Conservation (phyloP, 257 asterid species). For the Prunella vulgaris region DNA sequence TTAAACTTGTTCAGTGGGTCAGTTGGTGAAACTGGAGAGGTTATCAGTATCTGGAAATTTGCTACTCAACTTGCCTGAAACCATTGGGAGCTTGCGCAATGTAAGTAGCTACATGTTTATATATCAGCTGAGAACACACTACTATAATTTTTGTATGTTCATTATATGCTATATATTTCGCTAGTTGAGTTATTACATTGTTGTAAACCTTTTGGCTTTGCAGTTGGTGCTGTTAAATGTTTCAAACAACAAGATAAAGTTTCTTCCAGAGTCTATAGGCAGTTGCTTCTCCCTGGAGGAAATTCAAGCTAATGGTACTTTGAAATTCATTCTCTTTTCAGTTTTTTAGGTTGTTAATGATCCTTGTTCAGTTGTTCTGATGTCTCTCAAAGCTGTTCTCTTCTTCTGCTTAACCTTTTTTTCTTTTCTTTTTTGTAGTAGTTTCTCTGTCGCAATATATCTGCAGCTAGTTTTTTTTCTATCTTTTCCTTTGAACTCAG, state of each 20-base stretch:
- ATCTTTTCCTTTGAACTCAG: neutral
- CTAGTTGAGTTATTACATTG: conserved; percentile 3
- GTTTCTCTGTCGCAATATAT: neutral
- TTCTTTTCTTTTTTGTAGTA: neutral
- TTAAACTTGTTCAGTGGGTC: conserved; percentile 69
- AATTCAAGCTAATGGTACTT: conserved; percentile 91
- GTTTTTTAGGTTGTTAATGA: conserved; percentile 17
- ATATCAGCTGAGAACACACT: neutral
- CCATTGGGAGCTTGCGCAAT: conserved; percentile 97
- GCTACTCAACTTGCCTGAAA: conserved; percentile 69
- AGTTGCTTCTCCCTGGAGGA: conserved; percentile 95
- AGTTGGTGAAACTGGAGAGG: conserved; percentile 89
- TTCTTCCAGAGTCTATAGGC: conserved; percentile 91
- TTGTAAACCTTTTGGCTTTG: conserved; percentile 25
- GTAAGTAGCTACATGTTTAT: conserved; percentile 46
- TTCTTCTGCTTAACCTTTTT: conserved; percentile 11
- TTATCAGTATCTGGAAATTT: conserved; percentile 69
- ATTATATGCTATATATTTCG: neutral
- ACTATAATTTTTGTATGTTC: neutral
- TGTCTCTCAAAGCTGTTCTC: conserved; percentile 9
- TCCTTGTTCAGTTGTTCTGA: conserved; percentile 3
- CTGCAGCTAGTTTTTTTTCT: neutral
- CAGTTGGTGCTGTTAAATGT: conserved; percentile 89
- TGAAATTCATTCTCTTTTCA: conserved; percentile 14
- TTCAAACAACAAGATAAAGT: conserved; percentile 74